Conservation (phyloP, 495 filamentous ascomycete genomes). For the Mytilinidion resinicola region DNA sequence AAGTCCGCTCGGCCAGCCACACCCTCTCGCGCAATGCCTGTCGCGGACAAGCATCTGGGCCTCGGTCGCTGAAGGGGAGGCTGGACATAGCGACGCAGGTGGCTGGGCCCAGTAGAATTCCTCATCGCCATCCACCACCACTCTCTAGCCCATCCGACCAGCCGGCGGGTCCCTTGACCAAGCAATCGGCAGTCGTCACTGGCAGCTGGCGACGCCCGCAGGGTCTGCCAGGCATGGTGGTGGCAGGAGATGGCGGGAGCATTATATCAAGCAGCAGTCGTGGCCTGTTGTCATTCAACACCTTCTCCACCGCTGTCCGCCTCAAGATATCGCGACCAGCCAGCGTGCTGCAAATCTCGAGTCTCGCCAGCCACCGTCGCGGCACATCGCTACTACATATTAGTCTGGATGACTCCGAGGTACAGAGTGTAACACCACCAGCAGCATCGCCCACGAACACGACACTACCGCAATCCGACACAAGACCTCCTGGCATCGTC, state of each 20-base stretch:
- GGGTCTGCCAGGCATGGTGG: background rate
- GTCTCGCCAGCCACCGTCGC: background rate
- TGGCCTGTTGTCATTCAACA: slow-evolving; percentile 6
- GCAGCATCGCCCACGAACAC: background rate
- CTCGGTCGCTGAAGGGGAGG: background rate
- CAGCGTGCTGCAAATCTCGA: background rate
- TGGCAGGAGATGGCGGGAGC: slow-evolving; percentile 20
- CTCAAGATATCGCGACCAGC: background rate
- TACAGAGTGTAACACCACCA: slow-evolving; percentile 3
- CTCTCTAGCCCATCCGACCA: background rate
- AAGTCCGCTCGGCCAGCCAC: too few relatives aligned
- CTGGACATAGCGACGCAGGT: background rate
- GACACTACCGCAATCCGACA: slow-evolving; percentile 4
- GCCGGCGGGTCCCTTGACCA: background rate
- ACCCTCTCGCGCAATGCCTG: too few relatives aligned
- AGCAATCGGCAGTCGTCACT: slow-evolving; percentile 7
- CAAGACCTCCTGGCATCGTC: slow-evolving; percentile 7
- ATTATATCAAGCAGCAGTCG: slow-evolving; percentile 10
- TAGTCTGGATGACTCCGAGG: background rate
- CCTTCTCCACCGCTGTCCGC: background rate
- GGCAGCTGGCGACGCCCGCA: slow-evolving; percentile 20
- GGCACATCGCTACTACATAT: background rate
- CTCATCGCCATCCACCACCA: background rate
- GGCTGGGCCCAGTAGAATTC: slow-evolving; percentile 6
- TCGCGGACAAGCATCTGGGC: too few relatives aligned